Evolutionary conservation across 768 basidiomycete genomes (phyloP), one percentile per base, ranked within the genome.

Genomic region (Tubosaeta sp.): DNA sequence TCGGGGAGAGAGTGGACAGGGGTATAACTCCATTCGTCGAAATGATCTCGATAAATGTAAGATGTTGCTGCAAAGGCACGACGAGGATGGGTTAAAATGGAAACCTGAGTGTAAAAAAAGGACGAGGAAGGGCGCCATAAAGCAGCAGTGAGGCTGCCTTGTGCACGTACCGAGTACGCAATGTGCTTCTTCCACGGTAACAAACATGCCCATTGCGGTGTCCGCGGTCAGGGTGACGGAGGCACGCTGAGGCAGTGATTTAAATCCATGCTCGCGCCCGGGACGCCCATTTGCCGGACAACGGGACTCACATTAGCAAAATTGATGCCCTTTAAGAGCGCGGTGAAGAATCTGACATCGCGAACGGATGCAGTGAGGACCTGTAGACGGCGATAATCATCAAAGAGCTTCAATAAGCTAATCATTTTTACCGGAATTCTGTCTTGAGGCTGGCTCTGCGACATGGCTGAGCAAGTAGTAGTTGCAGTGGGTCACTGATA

Each of bases 131-230:
- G 19, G 2, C 22, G 43, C 27, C n/a, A 19, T 46, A 49, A 12
- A 46, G 34, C 38, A 29, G 41, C 51, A 54, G 35, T 51, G 43
- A 55, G 32, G 38, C 43, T 47, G 43, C 46, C 33, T 29, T 17
- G 54, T 9, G 46, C 44, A 70, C 76, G 55, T 62, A 91, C 94
- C 94, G 27, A 88, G 74, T 7, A 95, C 73, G 1, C 87, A 84
- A 33, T 87, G 78, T 1, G 88, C 83, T 66, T 97, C 93, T 71
- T 97, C 92, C 10, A 91, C 92, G 17, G 82, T 81, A 27, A 97
- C 78, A 12, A 81, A 80, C 56, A 97, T 71, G 1, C 92, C 94
- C 37, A 97, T 67, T 2, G 91, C 93, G 27, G 75, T 73, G 38
- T 59, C 65, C 16, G 78, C 72, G 22, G 81, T 78, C n/a, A 93